Evolutionary conservation across 2,329 filamentous ascomycete species (phyloP), one percentile per base, ranked within the genome.

Genomic region (Ophiostoma populinum): DNA sequence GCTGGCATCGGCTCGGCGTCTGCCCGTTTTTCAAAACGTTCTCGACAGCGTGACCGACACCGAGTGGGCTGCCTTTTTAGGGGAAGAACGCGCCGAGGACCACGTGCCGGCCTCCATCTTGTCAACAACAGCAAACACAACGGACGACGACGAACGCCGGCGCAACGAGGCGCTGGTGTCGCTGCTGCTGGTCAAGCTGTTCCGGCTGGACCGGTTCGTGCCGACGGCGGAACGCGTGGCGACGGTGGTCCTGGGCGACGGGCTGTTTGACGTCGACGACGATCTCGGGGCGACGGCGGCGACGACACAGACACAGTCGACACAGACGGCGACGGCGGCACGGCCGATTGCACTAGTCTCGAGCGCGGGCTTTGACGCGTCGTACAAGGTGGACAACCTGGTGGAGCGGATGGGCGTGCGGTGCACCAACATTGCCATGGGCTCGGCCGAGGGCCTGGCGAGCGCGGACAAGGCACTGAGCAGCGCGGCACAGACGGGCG

Each of bases 381-480:
- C 83, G 53, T 98, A 95, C 73, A 98, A 98, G 64, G 90, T 98
- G 40, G 90, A 98, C 55, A 83, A 77, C 41, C 66, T 98, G 36
- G 92, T 95, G 20, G 82, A 93, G 55, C 72, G 82, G 45, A 76
- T 74, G 54, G 71, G 73, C 40, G 76, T 82, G 34, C 75, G 71
- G 36, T 98, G 90, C 59, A 86, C 85, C 40, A 94, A 94, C 55
- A 94, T 98, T 51, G 92, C 92, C 47, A 98, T 98, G 90, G 90
- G 90, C 50, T 95, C 90, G 30, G 92, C 92, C 50, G 90, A 98
- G 63, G 82, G 85, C 52, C 65, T 92, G 13, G 75, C 86, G 39
- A 90, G 76, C 42, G 90, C 90, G 13, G 90, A 98, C 63, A 93
- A 93, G 57, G 90, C 92, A 20, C 85, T 98, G 50, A 80, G 73